These are phyloP conservation scores for Herpetospermum pedunculosum DNA, from an alignment of 306 rosid species.

Conservation along the genomic window DNA sequence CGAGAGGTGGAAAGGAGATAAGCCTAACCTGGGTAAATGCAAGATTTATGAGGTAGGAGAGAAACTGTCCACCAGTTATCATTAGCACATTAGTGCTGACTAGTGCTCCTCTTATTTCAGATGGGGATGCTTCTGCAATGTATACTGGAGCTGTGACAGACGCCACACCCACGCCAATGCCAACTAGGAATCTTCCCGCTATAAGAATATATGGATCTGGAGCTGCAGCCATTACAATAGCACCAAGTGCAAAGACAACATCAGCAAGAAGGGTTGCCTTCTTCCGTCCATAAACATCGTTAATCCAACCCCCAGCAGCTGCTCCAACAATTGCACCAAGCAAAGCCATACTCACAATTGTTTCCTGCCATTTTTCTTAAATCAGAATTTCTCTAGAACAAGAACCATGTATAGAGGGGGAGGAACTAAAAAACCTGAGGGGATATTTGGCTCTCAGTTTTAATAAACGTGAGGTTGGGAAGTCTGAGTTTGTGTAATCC, in stretches of 20 bases:
- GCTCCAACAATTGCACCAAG: slow-evolving; percentile 82
- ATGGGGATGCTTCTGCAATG: slow-evolving; percentile 86
- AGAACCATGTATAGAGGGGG: background rate
- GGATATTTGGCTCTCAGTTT: background rate
- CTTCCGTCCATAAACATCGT: slow-evolving; percentile 65
- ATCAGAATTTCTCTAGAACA: background rate
- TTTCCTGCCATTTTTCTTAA: slow-evolving; percentile 41
- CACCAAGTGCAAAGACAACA: slow-evolving; percentile 46
- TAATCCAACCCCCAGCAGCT: slow-evolving; percentile 71
- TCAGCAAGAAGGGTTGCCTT: slow-evolving; percentile 74
- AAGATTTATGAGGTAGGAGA: slow-evolving; percentile 68
- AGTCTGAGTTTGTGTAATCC: background rate
- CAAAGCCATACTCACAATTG: slow-evolving; percentile 87
- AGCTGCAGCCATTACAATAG: slow-evolving; percentile 63
- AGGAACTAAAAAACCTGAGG: background rate
- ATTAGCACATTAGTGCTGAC: slow-evolving; percentile 73
- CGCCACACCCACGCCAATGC: slow-evolving; percentile 65
- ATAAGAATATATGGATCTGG: slow-evolving; percentile 64
- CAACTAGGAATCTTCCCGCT: slow-evolving; percentile 57
- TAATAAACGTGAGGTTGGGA: background rate
- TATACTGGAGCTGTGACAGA: slow-evolving; percentile 89
- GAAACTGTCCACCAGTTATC: slow-evolving; percentile 75
- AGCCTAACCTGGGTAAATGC: slow-evolving; percentile 58
- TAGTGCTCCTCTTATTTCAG: slow-evolving; percentile 73
- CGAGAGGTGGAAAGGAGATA: slow-evolving; percentile 13